These are phyloP conservation scores for Fusarium succisae DNA, from an alignment of 2,329 filamentous ascomycete species.

Conservation along the genomic window DNA sequence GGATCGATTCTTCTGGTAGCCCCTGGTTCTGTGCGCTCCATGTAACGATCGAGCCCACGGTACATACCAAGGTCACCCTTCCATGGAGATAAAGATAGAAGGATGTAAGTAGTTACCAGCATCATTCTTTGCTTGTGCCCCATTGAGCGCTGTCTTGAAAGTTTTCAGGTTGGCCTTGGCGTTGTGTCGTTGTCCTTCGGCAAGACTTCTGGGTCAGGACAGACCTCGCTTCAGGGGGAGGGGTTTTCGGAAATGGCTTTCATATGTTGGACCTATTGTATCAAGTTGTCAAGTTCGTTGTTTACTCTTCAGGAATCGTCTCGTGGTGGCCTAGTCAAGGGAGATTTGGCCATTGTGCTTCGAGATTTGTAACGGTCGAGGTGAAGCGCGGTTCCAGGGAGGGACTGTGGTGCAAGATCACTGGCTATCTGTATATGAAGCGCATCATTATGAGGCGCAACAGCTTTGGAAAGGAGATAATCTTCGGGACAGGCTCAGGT, in stretches of 20 bases:
- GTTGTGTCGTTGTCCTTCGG: neutral
- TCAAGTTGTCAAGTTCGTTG: fast-evolving
- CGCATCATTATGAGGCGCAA: fast-evolving
- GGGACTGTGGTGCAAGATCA: neutral
- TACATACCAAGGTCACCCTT: too few species aligned
- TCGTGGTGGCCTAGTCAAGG: neutral
- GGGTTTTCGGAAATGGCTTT: too few species aligned
- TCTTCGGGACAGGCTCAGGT: neutral
- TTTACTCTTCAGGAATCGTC: fast-evolving
- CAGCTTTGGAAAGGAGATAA: too few species aligned
- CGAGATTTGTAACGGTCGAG: neutral
- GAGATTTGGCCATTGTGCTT: neutral
- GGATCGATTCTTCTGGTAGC: neutral
- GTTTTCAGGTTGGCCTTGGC: neutral
- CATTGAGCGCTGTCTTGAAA: fast-evolving
- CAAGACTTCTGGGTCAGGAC: neutral
- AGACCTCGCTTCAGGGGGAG: neutral
- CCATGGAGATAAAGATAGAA: too few species aligned
- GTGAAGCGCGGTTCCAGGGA: neutral
- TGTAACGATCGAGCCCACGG: neutral
- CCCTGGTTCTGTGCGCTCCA: neutral
- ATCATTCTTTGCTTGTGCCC: fast-evolving
- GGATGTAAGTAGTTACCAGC: fast-evolving
- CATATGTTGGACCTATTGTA: fast-evolving
- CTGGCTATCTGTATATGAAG: fast-evolving